phyloP scores from a whole-genome alignment of 768 basidiomycete species.

The Boletus tylopilopsis region DNA sequence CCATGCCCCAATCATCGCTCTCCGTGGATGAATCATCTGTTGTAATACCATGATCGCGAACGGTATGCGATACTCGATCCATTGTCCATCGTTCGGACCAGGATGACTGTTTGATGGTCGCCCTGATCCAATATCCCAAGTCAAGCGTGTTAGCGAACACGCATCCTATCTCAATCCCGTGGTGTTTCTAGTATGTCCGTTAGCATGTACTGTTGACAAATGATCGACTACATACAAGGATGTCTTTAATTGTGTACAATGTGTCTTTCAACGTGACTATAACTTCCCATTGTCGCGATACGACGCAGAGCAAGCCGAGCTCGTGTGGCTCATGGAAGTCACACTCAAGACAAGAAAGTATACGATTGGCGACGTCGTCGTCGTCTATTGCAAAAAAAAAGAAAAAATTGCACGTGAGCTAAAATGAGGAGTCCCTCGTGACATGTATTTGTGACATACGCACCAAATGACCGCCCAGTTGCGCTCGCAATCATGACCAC shows the following conservation, averaged over 20 bases:
- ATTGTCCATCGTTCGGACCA: too few relatives aligned
- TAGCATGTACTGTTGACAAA: not conserved
- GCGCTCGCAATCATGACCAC: constrained; percentile 5
- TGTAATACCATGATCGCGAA: too few relatives aligned
- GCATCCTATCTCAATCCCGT: not conserved
- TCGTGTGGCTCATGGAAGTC: constrained; percentile 7
- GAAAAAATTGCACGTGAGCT: not conserved
- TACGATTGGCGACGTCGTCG: not conserved
- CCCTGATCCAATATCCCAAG: constrained; percentile 18
- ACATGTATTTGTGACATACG: not conserved
- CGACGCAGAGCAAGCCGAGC: constrained; percentile 9
- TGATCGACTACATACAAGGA: constrained; percentile 9
- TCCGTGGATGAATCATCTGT: too few relatives aligned
- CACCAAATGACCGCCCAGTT: constrained; percentile 12
- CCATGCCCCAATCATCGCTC: too few relatives aligned
- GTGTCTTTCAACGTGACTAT: not conserved
- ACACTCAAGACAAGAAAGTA: constrained; percentile 10
- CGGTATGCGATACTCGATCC: too few relatives aligned
- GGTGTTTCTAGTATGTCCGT: not conserved
- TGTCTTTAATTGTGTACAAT: not conserved
- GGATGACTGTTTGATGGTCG: too few relatives aligned
- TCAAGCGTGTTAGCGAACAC: constrained; percentile 9
- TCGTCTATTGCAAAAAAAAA: constrained; percentile 6
- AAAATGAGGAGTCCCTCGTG: not conserved
- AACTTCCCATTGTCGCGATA: not conserved